Evolutionary conservation across 148 eudicot genomes (phyloP).

Genomic region (Gaultheria prostrata): DNA sequence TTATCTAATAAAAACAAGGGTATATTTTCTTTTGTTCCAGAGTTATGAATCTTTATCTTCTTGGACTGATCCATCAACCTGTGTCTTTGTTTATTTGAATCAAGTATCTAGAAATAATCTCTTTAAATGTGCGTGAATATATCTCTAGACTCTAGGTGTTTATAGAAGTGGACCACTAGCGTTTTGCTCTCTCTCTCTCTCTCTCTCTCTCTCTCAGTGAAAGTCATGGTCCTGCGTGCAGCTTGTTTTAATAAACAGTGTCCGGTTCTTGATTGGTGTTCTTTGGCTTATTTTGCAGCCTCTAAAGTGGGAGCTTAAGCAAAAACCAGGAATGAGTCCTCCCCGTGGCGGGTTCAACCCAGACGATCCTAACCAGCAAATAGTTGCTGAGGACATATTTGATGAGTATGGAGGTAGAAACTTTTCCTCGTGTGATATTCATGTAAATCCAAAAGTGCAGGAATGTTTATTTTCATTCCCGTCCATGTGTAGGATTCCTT

Average conservation of each 20-base stretch:
- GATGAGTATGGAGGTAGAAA: slow-evolving; percentile 95
- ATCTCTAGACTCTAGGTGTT: background rate
- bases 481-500: slow-evolving; percentile 64
- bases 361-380: slow-evolving; percentile 96
- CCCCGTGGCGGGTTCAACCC: slow-evolving; percentile 90
- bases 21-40: background rate
- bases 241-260: background rate
- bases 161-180: background rate
- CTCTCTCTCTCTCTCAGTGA: background rate
- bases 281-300: slow-evolving; percentile 51
- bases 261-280: slow-evolving; percentile 16
- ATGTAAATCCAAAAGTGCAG: background rate
- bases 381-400: slow-evolving; percentile 97
- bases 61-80: background rate
- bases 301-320: slow-evolving; percentile 95
- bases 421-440: background rate
- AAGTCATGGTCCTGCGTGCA: background rate
- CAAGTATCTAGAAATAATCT: background rate
- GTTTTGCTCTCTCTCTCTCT: background rate
- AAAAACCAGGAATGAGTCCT: slow-evolving; percentile 93
- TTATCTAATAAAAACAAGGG: background rate
- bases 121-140: background rate
- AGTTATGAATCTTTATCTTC: background rate
- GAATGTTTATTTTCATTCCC: slow-evolving; percentile 17
- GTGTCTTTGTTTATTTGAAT: background rate